A percentile compares a stretch with the other conserved stretches of the same genome.
Evolutionary conservation across 805 yeast genomes (phyloP).

Genomic region (Lipomyces lipofer): DNA sequence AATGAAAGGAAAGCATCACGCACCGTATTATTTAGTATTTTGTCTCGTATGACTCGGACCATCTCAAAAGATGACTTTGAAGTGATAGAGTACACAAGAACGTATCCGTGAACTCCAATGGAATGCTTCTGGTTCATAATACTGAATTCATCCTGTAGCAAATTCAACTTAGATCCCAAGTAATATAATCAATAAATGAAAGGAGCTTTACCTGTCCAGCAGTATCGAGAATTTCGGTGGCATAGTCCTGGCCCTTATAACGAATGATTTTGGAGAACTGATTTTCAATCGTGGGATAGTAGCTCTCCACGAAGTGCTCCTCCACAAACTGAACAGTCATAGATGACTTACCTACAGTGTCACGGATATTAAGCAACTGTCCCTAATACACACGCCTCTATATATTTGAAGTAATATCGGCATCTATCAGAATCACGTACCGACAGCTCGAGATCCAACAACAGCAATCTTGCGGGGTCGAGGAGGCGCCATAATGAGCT

Average conservation of each 20-base stretch:
- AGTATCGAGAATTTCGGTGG: conserved; percentile 83
- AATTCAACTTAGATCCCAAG: background rate
- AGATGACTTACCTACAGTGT: conserved; percentile 66
- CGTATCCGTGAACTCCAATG: conserved; percentile 80
- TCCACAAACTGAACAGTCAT: conserved; percentile 83
- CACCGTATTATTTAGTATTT: conserved; percentile 60
- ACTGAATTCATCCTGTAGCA: conserved; percentile 74
- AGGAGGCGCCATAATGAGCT: conserved; percentile 33
- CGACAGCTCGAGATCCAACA: conserved; percentile 85
- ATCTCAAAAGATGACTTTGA: conserved; percentile 76
- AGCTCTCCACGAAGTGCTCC: conserved; percentile 82
- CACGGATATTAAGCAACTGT: background rate
- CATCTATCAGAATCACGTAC: conserved; percentile 41
- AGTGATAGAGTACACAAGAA: conserved; percentile 78
- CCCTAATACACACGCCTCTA: background rate
- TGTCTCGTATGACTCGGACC: conserved; percentile 74
- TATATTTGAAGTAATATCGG: background rate
- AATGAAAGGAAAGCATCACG: background rate
- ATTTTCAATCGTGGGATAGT: conserved; percentile 89
- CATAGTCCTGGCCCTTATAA: conserved; percentile 71
- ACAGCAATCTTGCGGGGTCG: conserved; percentile 77
- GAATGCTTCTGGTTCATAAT: conserved; percentile 75
- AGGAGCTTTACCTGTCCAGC: conserved; percentile 70
- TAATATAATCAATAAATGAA: too few species aligned
- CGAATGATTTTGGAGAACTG: conserved; percentile 71